Base-by-base conservation (phyloP, 805 yeast genomes). In the Pichia thaimueangensis region DNA sequence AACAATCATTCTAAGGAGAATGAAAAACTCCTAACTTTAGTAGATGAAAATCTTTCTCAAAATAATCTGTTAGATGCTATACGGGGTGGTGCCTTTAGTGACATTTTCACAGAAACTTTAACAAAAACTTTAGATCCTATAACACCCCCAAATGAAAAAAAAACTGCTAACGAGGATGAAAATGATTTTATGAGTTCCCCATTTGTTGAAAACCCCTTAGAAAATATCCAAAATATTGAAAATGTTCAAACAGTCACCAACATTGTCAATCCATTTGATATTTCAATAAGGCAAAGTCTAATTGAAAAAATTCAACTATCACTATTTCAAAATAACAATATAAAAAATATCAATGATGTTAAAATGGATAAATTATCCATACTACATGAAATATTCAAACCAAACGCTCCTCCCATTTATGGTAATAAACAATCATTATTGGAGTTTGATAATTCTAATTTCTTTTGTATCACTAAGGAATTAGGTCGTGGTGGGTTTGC, bases 401-500 rank as follows among this genome's bases (percentile, higher is more conserved):
- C 54, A 2, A 41, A 43, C 17, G 22, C 49, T 10, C 45, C 54
- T 3, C 52, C 63, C 6, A 42, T 54, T 1, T 57, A 58, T 52
- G 68, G 68, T 1, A 54, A 54, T 28, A 56, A 50, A 22, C 56
- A 63, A 28, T 64, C 78, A 0, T 65, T 76, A 47, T 49, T 76
- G 12, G 72, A 73, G 42, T 67, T 68, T 42, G 60, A 58, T 24
- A 27, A 37, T 5, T 67, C 64, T 22, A 71, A 68, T 30, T 61
- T 71, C 5, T 73, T 59, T 48, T 74, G 76, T 45, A 58, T 81
- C 42, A 67, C 71, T 22, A 64, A 67, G 37, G 75, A 77, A 52
- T 62, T 88, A 11, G 96, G 96, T 0, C 74, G 73, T 53, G 94
- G 95, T n/a, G 93, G 89, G 0, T 81, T 69, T 63, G 94, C 89